Conservation (phyloP, 768 basidiomycete species). For the Leucosporidium creatinivorum region DNA sequence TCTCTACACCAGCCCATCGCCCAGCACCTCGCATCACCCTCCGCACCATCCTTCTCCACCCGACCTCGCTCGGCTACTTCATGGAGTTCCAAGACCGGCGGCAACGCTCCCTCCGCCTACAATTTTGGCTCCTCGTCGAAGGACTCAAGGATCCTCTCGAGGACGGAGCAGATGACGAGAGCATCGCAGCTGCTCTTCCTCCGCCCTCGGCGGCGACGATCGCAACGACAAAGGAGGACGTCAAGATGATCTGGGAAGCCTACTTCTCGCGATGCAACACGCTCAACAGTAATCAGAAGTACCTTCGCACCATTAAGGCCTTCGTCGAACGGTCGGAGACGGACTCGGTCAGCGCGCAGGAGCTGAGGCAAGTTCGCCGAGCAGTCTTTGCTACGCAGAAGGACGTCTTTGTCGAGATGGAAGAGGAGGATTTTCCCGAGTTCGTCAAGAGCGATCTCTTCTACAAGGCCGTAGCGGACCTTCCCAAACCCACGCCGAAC, state of each 20-base stretch:
- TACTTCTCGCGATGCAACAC: conserved; percentile 59
- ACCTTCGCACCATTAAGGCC: conserved; percentile 60
- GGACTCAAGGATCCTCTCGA: conserved; percentile 96
- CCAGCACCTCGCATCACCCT: conserved; percentile 48
- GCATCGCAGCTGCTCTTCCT: conserved; percentile 36
- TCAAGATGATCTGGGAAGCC: conserved; percentile 76
- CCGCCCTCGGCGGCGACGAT: conserved; percentile 49
- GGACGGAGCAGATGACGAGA: conserved; percentile 57
- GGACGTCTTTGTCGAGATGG: conserved; percentile 82
- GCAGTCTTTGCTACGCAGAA: conserved; percentile 76
- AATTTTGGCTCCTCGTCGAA: conserved; percentile 96
- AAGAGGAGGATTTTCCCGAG: conserved; percentile 73
- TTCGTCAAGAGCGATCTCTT: conserved; percentile 85
- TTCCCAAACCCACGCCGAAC: conserved; percentile 16
- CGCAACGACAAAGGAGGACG: conserved; percentile 68
- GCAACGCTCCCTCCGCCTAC: conserved; percentile 72
- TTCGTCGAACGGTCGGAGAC: conserved; percentile 50
- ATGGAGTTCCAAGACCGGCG: conserved; percentile 98
- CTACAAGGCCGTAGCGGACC: conserved; percentile 71
- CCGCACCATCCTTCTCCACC: conserved; percentile 75
- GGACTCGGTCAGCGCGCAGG: conserved; percentile 32
- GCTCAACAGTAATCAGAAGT: conserved; percentile 58
- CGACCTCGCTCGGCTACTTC: conserved; percentile 84
- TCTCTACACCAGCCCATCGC: neutral
- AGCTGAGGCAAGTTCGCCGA: conserved; percentile 56